phyloP scores from a whole-genome alignment of 768 basidiomycete genomes.

The Naganishia antarctica region DNA sequence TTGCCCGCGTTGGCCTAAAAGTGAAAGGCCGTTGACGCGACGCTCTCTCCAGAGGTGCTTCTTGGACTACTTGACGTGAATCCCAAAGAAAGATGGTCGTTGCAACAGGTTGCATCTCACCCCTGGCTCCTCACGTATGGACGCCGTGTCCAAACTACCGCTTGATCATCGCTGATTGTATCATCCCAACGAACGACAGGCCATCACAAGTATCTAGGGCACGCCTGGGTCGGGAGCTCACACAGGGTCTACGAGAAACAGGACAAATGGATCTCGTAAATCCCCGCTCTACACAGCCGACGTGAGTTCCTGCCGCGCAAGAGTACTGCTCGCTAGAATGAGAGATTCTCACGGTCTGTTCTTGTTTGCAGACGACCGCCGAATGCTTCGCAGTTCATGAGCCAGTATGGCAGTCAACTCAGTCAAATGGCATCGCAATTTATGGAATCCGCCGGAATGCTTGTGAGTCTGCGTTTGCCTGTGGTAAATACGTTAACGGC shows the following conservation, averaged over 20 bases:
- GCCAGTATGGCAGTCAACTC: constrained; percentile 30
- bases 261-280: constrained; percentile 73
- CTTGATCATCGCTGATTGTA: not conserved
- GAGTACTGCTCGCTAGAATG: not conserved
- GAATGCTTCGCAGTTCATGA: constrained; percentile 29
- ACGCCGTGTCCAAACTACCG: not conserved
- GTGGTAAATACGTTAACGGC: not conserved
- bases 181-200: too few species aligned
- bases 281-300: constrained; percentile 51
- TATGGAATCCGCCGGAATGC: constrained; percentile 43
- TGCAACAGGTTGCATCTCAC: constrained; percentile 59
- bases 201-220: constrained; percentile 62
- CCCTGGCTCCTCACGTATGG: constrained; percentile 70
- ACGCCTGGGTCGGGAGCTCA: constrained; percentile 66
- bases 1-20: not conserved
- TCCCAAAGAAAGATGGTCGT: constrained; percentile 62
- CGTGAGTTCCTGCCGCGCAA: constrained; percentile 25
- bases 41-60: constrained; percentile 60
- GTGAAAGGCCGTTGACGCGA: constrained; percentile 1
- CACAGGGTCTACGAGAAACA: constrained; percentile 60
- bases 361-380: constrained; percentile 29
- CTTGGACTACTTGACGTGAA: constrained; percentile 68
- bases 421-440: constrained; percentile 46
- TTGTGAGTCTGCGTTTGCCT: constrained; percentile 32
- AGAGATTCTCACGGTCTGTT: not conserved